These are phyloP conservation scores for Phaeodactylum tricornutum DNA, from an alignment of 108 stramenopile genomes.

Conservation along the genomic window DNA sequence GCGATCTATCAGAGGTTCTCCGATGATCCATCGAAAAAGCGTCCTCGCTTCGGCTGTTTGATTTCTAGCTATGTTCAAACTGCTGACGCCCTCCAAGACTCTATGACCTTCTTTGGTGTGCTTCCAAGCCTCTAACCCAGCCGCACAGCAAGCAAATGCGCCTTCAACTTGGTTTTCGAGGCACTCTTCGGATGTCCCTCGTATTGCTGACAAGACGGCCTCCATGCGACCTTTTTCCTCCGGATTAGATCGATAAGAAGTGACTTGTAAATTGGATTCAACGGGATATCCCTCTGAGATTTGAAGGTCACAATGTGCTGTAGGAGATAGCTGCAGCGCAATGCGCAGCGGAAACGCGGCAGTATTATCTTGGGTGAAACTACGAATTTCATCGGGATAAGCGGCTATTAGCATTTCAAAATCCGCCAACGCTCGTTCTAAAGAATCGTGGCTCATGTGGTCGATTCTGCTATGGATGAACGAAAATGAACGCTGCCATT, in stretches of 20 bases:
- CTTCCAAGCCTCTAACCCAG: constrained; percentile 24
- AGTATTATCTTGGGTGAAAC: background rate
- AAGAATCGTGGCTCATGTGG: constrained; percentile 1
- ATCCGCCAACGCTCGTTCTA: constrained; percentile 27
- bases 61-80: background rate
- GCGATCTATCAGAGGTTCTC: constrained; percentile 19
- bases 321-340: constrained; percentile 9
- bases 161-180: constrained; percentile 15
- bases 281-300: constrained; percentile 17
- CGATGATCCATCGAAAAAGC: constrained; percentile 17
- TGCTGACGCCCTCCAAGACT: background rate
- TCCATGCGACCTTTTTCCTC: constrained; percentile 17
- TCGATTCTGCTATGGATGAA: background rate
- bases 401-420: constrained; percentile 25
- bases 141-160: constrained; percentile 18
- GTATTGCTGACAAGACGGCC: constrained; percentile 10
- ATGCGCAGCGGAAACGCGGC: constrained; percentile 9
- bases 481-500: background rate
- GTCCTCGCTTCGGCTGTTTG: background rate
- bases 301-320: constrained; percentile 6
- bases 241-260: constrained; percentile 10
- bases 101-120: background rate
- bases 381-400: constrained; percentile 22
- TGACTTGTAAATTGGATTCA: constrained; percentile 4
- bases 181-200: constrained; percentile 11